phyloP scores from a whole-genome alignment of 1,284 basidiomycete genomes.

The Lignosus rhinocerotis region DNA sequence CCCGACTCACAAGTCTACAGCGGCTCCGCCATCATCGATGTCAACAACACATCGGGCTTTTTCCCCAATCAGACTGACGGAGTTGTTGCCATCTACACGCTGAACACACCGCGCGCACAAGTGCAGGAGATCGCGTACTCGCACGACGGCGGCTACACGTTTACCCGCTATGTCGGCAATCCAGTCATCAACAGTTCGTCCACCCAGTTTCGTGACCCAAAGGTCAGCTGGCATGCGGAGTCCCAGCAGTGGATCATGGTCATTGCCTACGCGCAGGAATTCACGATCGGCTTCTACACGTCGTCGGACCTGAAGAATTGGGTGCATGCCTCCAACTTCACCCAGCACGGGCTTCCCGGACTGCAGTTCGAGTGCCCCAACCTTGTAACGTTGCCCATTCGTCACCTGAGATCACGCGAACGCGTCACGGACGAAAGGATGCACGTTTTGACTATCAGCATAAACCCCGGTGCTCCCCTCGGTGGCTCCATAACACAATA shows the following conservation, averaged over 20 bases:
- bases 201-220: slow-evolving; percentile 20
- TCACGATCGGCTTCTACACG: slow-evolving; percentile 17
- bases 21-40: slow-evolving; percentile 17
- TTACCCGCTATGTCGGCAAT: slow-evolving; percentile 14
- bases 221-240: slow-evolving; percentile 19
- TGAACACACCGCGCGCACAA: slow-evolving; percentile 16
- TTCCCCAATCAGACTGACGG: slow-evolving; percentile 20
- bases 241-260: slow-evolving; percentile 17
- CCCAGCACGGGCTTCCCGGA: slow-evolving; percentile 11
- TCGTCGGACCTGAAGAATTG: slow-evolving; percentile 17
- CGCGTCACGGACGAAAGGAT: not conserved
- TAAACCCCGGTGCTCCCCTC: slow-evolving; percentile 17
- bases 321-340: slow-evolving; percentile 20
- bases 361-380: slow-evolving; percentile 20
- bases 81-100: slow-evolving; percentile 21
- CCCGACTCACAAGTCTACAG: slow-evolving; percentile 18
- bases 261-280: slow-evolving; percentile 14
- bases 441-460: slow-evolving; percentile 18
- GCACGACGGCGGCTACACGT: slow-evolving; percentile 17
- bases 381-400: slow-evolving; percentile 17
- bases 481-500: slow-evolving; percentile 18
- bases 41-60: slow-evolving; percentile 21
- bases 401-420: not conserved
- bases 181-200: slow-evolving; percentile 19
- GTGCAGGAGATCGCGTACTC: slow-evolving; percentile 22